phyloP scores from a whole-genome alignment of 306 rosid species.

The Quercus engelmannii region DNA sequence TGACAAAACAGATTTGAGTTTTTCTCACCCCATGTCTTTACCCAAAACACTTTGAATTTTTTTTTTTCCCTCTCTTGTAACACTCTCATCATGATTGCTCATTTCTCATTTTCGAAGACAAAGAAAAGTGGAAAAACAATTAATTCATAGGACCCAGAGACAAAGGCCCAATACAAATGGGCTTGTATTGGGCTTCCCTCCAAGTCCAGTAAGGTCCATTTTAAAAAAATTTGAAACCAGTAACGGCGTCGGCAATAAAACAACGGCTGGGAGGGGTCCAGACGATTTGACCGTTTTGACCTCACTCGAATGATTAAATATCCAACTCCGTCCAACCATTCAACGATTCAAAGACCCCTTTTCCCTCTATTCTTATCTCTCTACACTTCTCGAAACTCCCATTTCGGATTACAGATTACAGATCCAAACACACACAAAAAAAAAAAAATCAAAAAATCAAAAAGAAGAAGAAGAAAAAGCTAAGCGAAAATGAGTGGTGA shows the following conservation, averaged over 20 bases:
- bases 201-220: no score
- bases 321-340: no score
- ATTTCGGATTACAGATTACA: background rate
- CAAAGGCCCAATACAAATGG: no score
- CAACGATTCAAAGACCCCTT: background rate
- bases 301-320: background rate
- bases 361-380: background rate
- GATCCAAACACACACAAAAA: background rate
- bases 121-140: no score
- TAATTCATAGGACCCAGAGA: no score
- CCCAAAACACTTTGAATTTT: no score
- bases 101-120: no score
- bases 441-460: background rate
- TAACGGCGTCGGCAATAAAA: background rate
- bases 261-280: background rate
- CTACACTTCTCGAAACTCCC: background rate
- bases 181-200: no score
- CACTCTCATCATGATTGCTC: no score
- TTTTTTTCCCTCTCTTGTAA: no score
- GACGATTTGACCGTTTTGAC: background rate
- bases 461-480: background rate
- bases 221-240: background rate
- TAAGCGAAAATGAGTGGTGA: background rate
- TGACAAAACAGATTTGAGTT: no score
- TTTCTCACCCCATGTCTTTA: no score